Conservation (phyloP, 805 yeast genomes). For the Wickerhamomyces pijperi region DNA sequence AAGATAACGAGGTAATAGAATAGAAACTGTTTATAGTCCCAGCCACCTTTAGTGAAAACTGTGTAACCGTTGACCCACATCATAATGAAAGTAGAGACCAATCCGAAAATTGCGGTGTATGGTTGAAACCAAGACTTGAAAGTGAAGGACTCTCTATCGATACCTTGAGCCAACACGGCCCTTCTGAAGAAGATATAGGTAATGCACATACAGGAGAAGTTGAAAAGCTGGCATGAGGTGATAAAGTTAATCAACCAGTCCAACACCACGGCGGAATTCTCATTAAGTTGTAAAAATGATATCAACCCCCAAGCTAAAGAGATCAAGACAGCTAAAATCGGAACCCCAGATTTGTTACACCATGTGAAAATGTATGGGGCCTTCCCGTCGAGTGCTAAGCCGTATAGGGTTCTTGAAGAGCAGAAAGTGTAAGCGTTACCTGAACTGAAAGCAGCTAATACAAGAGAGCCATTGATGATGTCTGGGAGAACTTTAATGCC, state of each 20-base stretch:
- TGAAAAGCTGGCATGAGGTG: slow-evolving; percentile 58
- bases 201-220: slow-evolving; percentile 43
- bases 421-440: slow-evolving; percentile 76
- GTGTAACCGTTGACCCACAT: slow-evolving; percentile 55
- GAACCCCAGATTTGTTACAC: slow-evolving; percentile 62
- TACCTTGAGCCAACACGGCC: slow-evolving; percentile 44
- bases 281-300: slow-evolving; percentile 53
- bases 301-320: slow-evolving; percentile 51
- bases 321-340: slow-evolving; percentile 43
- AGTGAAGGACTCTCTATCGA: slow-evolving; percentile 33
- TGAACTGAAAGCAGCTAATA: slow-evolving; percentile 70
- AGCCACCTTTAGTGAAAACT: slow-evolving; percentile 55
- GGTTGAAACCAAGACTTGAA: slow-evolving; percentile 53
- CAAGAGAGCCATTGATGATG: slow-evolving; percentile 66
- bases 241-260: slow-evolving; percentile 65
- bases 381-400: slow-evolving; percentile 58
- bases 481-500: slow-evolving; percentile 60
- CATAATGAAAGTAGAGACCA: slow-evolving; percentile 36
- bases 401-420: slow-evolving; percentile 58
- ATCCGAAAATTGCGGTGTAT: slow-evolving; percentile 39
- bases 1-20: slow-evolving; percentile 68
- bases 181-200: slow-evolving; percentile 53
- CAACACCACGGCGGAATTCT: slow-evolving; percentile 50
- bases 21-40: slow-evolving; percentile 52
- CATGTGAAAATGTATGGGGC: slow-evolving; percentile 59